Conservation (phyloP, 192 early-diverging fungal genomes). For the Pilaira anomala region DNA sequence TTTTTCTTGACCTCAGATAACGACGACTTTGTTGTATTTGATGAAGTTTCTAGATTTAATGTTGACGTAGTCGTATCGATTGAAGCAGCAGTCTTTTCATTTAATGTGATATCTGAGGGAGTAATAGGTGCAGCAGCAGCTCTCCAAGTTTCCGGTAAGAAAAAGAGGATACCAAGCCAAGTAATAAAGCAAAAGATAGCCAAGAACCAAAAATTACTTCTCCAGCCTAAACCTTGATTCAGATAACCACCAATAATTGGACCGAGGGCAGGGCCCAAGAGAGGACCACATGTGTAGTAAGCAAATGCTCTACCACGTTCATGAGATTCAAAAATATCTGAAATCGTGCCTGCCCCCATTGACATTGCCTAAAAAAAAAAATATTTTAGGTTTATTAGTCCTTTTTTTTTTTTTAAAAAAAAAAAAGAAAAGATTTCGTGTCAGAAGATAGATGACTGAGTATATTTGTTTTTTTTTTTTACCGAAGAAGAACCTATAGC, state of each 20-base stretch:
- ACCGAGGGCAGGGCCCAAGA: conserved; percentile 33
- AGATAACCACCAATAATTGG: conserved; percentile 39
- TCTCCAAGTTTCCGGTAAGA: conserved; percentile 36
- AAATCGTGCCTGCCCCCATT: conserved; percentile 36
- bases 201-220: conserved; percentile 37
- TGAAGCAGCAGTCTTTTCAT: too few species aligned
- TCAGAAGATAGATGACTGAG: too few species aligned
- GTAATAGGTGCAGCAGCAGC: not conserved
- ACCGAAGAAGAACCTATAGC: conserved; percentile 30
- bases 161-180: conserved; percentile 27
- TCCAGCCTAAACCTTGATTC: conserved; percentile 37
- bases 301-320: conserved; percentile 36
- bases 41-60: conserved; percentile 9
- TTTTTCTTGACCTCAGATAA: conserved; percentile 5
- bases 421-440: too few species aligned
- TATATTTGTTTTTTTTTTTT: not conserved
- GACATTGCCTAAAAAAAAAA: conserved; percentile 24
- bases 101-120: not conserved
- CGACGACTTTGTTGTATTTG: not conserved
- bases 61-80: not conserved
- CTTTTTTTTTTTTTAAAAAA: not conserved
- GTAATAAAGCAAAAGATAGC: conserved; percentile 15
- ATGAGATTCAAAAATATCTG: conserved; percentile 30
- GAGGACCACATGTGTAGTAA: conserved; percentile 20
- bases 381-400: not conserved